These are phyloP conservation scores for Massarina eburnea DNA, from an alignment of 2,329 filamentous ascomycete genomes.

Conservation along the genomic window DNA sequence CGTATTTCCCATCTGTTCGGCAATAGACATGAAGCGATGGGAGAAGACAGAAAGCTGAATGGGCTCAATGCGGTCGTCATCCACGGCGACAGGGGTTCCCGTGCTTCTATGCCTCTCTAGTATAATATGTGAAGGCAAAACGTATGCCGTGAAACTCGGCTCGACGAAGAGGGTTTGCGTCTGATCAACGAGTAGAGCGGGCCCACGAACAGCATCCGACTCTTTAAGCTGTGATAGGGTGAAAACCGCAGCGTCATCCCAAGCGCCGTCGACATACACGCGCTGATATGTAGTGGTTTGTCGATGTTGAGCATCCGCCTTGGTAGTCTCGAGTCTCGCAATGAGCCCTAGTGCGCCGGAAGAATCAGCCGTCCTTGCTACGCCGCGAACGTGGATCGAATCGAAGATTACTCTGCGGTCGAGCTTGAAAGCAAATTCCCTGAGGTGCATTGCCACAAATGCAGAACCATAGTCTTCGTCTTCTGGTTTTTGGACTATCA, in stretches of 20 bases:
- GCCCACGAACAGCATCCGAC: constrained; percentile 61
- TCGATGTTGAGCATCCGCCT: constrained; percentile 16
- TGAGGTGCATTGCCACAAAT: constrained; percentile 79
- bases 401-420: constrained; percentile 30
- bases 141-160: constrained; percentile 69
- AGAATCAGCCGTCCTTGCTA: constrained; percentile 10
- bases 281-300: constrained; percentile 1
- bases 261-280: constrained; percentile 15
- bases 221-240: neutral
- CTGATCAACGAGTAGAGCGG: constrained; percentile 79
- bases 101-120: constrained; percentile 51
- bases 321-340: constrained; percentile 7
- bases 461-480: constrained; percentile 79
- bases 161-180: constrained; percentile 88
- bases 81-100: neutral
- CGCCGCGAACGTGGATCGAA: constrained; percentile 47
- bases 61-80: constrained; percentile 7
- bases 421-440: constrained; percentile 63
- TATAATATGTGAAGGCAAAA: constrained; percentile 83
- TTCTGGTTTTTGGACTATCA: constrained; percentile 77
- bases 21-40: constrained; percentile 30
- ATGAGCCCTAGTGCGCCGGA: constrained; percentile 1
- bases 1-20: constrained; percentile 27
- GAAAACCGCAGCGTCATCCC: constrained; percentile 20
- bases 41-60: constrained; percentile 17